These are phyloP conservation scores for Pleurotus djamor DNA, from an alignment of 768 basidiomycete species.

Conservation along the genomic window DNA sequence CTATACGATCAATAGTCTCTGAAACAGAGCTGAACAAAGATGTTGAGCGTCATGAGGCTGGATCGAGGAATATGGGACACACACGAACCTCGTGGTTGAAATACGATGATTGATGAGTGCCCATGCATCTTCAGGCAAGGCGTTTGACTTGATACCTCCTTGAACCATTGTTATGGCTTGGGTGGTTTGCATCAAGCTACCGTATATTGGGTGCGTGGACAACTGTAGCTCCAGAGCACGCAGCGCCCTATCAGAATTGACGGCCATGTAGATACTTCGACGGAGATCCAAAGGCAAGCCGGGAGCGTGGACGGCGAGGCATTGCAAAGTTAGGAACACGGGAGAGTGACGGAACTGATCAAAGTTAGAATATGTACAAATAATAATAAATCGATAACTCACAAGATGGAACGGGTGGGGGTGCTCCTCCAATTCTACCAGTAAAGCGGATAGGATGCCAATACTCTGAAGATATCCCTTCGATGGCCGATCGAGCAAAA, in stretches of 20 bases:
- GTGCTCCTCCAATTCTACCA: constrained; percentile 45
- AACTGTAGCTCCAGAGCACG: constrained; percentile 34
- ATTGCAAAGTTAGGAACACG: constrained; percentile 26
- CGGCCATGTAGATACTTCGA: constrained; percentile 28
- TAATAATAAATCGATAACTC: neutral
- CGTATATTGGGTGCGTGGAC: constrained; percentile 18
- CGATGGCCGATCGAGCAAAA: neutral
- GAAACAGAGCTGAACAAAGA: constrained; percentile 26
- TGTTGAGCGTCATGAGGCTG: neutral
- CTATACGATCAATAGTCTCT: constrained; percentile 24
- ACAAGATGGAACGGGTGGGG: constrained; percentile 39
- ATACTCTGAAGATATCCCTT: constrained; percentile 33
- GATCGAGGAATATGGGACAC: neutral
- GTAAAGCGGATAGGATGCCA: constrained; percentile 53
- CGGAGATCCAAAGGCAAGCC: constrained; percentile 33
- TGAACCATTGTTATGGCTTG: constrained; percentile 53
- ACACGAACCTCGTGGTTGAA: constrained; percentile 31
- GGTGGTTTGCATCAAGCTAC: constrained; percentile 42
- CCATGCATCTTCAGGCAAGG: constrained; percentile 53
- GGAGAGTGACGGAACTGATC: neutral
- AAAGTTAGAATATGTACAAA: neutral
- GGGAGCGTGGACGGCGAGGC: constrained; percentile 47
- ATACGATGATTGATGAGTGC: constrained; percentile 54
- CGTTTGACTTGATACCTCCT: constrained; percentile 51
- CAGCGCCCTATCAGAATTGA: constrained; percentile 34